Conservation (phyloP, 78 protist genomes). For the Abeoforma whisleri region DNA sequence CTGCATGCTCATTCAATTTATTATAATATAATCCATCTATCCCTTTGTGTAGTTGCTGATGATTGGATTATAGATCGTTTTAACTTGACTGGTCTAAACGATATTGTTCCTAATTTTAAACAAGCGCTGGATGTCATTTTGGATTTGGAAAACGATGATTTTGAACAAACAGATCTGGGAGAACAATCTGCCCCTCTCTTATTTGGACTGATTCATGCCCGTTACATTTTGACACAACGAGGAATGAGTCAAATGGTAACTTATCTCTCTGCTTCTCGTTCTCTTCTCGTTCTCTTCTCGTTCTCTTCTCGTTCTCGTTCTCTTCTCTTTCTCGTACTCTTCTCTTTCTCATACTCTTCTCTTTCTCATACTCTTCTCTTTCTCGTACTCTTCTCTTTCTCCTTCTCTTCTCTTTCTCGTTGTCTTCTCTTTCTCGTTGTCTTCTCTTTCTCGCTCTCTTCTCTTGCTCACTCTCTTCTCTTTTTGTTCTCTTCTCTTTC, state of each 20-base stretch:
- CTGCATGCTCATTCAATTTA: too few relatives aligned
- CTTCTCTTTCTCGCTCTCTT: not conserved
- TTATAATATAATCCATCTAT: too few relatives aligned
- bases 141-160: slow-evolving; percentile 64
- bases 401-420: not conserved
- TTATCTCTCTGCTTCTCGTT: not conserved
- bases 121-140: slow-evolving; percentile 82
- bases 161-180: slow-evolving; percentile 55
- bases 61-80: slow-evolving; percentile 75
- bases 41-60: slow-evolving; percentile 62
- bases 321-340: not conserved
- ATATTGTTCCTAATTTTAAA: slow-evolving; percentile 74
- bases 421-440: not conserved
- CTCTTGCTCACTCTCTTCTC: not conserved
- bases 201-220: slow-evolving; percentile 92
- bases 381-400: too few relatives aligned
- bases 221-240: slow-evolving; percentile 77
- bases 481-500: not conserved
- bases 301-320: not conserved
- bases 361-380: not conserved
- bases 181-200: slow-evolving; percentile 70
- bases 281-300: not conserved
- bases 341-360: too few relatives aligned
- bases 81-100: slow-evolving; percentile 73
- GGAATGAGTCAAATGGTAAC: slow-evolving; percentile 79